Evolutionary conservation across 805 yeast genomes (phyloP), one percentile per base, ranked within the genome.

Genomic region (Saturnispora sanitii): DNA sequence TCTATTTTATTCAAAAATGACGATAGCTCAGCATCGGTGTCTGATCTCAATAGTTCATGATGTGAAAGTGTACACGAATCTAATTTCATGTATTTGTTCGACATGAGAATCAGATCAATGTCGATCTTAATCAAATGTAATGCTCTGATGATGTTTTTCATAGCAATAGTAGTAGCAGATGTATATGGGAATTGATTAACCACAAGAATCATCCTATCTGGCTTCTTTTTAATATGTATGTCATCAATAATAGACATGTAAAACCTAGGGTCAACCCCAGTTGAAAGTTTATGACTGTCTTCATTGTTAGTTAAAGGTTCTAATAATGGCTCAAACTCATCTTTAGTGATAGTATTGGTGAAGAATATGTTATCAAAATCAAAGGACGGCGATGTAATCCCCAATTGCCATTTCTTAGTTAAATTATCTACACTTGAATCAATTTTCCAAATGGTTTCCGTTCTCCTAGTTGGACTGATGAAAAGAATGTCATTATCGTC

Each of bases 401-500:
- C 64, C 21, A 49, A 43, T 2, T 46, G 45, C 66, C 66, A 62
- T 46, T 56, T 62, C 25, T 52, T 54, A 2, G 37, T 33, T 6
- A 39, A 28, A 1, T 20, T 20, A 3, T 22, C 41, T 5, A 27
- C 21, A 3, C 23, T 6, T 12, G 41, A 45, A 9, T 33, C 26
- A 13, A 45, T 17, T 22, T 30, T 28, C 34, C 38, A 42, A 15
- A 15, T 22, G 4, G 25, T 19, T 23, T 29, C 21, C 2, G 40
- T 37, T 11, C 17, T 35, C 18, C 40, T 42, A 17, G 36, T 47
- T 4, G 42, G 31, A 30, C 38, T 47, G 6, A 47, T 15, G 1
- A 22, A 17, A 9, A 47, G 18, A 13, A 8, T 21, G 3, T 22
- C 27, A 4, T 20, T 17, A 13, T 47, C 37, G 0, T 49, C 42